Evolutionary conservation across 768 basidiomycete genomes (phyloP), one percentile per base, ranked within the genome.

Genomic region (Amanita subjunquillea): DNA sequence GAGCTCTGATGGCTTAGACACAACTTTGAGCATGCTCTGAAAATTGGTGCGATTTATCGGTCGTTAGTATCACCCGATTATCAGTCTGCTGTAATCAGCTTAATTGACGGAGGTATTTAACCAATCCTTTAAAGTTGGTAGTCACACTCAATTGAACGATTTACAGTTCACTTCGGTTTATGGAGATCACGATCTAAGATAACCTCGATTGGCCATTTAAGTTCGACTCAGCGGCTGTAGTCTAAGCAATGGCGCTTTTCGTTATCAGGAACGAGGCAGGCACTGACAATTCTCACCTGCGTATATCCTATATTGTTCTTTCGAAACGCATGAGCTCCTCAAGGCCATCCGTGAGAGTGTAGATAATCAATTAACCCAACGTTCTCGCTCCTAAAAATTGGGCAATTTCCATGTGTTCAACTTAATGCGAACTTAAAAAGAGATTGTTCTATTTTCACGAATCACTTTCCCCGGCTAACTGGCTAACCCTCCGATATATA

Each of bases 351-450:
- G 50, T 42, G 50, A 39, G 47, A 48, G 47, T 39, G 50, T 51
- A 51, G 50, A 51, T 51, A 34, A 51, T 51, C 50, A 41, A 51
- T 51, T 42, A 51, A 51, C 64, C 63, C 62, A 73, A 73, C 70
- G 68, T 73, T 69, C 64, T 57, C 57, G 61, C 63, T 68, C 61
- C 67, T 62, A 65, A 65, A 65, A 68, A 68, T 68, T 64, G 63
- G 59, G 59, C 63, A 54, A 55, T 58, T 67, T 64, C 62, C 70
- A 72, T 74, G 72, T 72, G 72, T 69, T 60, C 69, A 77, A 75
- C 74, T 74, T 72, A 77, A 78, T 74, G 70, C 70, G 74, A 80
- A 82, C 75, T 75, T 73, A 73, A 77, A 77, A 36, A 73, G 71
- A 71, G 66, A 64, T 66, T 72, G 65, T 74, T 70, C 69, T 70